A percentile compares a stretch with the other conserved stretches of the same genome.
Evolutionary conservation across 768 basidiomycete species (phyloP).

Genomic region (Lactifluus echinatus): DNA sequence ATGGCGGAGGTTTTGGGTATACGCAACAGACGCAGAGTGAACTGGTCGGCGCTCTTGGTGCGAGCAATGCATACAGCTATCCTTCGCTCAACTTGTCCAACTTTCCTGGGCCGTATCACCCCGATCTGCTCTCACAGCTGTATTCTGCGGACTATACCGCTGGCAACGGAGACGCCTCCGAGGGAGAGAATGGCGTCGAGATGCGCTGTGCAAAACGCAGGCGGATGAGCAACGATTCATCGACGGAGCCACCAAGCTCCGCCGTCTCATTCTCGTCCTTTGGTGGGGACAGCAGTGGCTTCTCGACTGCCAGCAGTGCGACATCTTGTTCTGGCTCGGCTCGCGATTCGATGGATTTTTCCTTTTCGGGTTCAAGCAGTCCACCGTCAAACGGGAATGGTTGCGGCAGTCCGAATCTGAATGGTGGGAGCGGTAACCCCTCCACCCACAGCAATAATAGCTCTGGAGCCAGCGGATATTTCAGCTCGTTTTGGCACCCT

Average conservation of each 20-base stretch:
- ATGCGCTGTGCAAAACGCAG: slow-evolving; percentile 55
- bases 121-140: slow-evolving; percentile 55
- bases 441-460: background rate
- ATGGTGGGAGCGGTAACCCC: background rate
- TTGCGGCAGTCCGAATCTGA: slow-evolving; percentile 6
- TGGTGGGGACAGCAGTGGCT: slow-evolving; percentile 37
- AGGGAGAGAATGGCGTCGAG: slow-evolving; percentile 29
- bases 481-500: slow-evolving; percentile 65
- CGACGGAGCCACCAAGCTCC: slow-evolving; percentile 46
- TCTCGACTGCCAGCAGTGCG: slow-evolving; percentile 32
- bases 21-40: slow-evolving; percentile 38
- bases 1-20: slow-evolving; percentile 28
- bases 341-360: slow-evolving; percentile 55
- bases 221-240: slow-evolving; percentile 54
- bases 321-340: slow-evolving; percentile 52
- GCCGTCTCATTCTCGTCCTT: slow-evolving; percentile 52
- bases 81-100: slow-evolving; percentile 32
- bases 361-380: slow-evolving; percentile 40
- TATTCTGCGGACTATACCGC: slow-evolving; percentile 48
- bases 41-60: slow-evolving; percentile 39
- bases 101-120: slow-evolving; percentile 69
- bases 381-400: slow-evolving; percentile 39
- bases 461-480: slow-evolving; percentile 32
- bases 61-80: slow-evolving; percentile 25
- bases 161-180: slow-evolving; percentile 41